Evolutionary conservation across 345 rosid species (phyloP).

Genomic region (Diplotaxis tenuifolia): DNA sequence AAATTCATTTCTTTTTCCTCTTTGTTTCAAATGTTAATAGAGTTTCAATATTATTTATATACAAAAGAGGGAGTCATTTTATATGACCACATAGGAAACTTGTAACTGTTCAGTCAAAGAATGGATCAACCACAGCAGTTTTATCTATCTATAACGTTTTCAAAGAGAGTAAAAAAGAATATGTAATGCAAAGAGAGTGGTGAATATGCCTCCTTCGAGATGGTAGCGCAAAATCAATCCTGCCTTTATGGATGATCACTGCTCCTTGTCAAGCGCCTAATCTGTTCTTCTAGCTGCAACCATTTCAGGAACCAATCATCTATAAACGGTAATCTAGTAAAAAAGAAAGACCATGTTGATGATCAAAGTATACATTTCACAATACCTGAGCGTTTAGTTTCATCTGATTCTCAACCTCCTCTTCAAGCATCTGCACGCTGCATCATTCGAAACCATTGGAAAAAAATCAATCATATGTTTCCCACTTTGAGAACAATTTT

Average conservation of each 20-base stretch:
- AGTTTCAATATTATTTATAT: neutral
- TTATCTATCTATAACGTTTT: neutral
- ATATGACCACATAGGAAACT: neutral
- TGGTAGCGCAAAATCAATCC: neutral
- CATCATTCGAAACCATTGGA: neutral
- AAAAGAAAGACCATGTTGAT: neutral
- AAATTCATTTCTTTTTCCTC: neutral
- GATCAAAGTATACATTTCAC: neutral
- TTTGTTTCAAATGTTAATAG: neutral
- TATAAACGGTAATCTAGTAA: neutral
- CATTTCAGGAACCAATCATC: neutral
- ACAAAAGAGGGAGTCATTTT: neutral
- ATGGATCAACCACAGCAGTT: neutral
- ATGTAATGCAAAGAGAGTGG: neutral
- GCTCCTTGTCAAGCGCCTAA: neutral
- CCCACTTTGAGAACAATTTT: neutral
- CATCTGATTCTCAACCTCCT: slow-evolving; percentile 11
- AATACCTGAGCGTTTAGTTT: slow-evolving; percentile 1
- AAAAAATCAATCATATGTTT: neutral
- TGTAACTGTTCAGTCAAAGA: neutral
- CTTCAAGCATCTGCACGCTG: slow-evolving; percentile 8
- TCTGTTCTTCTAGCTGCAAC: neutral
- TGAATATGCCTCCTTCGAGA: neutral
- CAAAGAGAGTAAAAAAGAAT: neutral
- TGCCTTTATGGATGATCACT: neutral